Evolutionary conservation across 1,284 basidiomycete species (phyloP).

Genomic region (Tylopilus orsonianus): DNA sequence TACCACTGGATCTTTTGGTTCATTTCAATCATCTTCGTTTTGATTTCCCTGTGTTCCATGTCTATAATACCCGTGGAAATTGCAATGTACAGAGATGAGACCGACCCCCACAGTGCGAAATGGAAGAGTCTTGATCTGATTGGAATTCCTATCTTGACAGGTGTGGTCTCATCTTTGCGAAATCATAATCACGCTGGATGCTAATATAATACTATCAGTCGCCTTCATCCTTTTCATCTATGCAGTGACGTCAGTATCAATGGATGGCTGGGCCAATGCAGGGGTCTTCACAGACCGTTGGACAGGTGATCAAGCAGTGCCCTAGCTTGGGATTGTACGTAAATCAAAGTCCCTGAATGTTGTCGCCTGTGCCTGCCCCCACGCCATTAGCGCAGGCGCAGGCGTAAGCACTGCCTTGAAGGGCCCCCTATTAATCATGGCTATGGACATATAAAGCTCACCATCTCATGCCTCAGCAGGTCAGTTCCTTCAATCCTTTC

Average conservation of each 20-base stretch:
- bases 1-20: slow-evolving; percentile 51
- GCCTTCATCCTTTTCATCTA: slow-evolving; percentile 47
- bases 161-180: slow-evolving; percentile 38
- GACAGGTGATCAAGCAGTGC: no score
- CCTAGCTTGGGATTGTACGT: no score
- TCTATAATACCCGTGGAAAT: slow-evolving; percentile 29
- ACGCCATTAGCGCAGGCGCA: no score
- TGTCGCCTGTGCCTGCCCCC: no score
- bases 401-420: no score
- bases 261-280: slow-evolving; percentile 43
- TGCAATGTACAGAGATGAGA: slow-evolving; percentile 1
- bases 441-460: no score
- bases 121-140: slow-evolving; percentile 32
- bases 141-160: slow-evolving; percentile 34
- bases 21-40: slow-evolving; percentile 39
- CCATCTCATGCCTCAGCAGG: no score
- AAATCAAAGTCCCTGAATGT: no score
- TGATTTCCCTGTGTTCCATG: slow-evolving; percentile 36
- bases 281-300: slow-evolving; percentile 42
- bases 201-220: slow-evolving; percentile 22
- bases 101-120: slow-evolving; percentile 8
- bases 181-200: neutral
- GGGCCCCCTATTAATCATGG: no score
- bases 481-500: neutral
- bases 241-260: slow-evolving; percentile 47